Conservation (phyloP, 2,329 filamentous ascomycete species). For the Colletotrichum liriopes region DNA sequence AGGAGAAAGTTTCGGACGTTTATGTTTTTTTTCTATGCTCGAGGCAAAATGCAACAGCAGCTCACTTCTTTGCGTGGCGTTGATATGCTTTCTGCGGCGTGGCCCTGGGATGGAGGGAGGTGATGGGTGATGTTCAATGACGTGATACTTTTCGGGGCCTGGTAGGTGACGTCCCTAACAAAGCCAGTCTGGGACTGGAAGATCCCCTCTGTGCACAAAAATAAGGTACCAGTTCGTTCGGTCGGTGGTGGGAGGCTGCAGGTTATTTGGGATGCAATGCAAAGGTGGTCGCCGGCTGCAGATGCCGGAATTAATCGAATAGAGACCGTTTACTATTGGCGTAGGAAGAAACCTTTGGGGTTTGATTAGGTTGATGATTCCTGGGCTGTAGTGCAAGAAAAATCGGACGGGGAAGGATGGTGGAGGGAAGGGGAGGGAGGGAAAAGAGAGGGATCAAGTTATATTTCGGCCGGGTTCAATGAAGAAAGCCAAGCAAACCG, state of each 20-base stretch:
- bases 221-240: not conserved
- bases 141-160: slow-evolving; percentile 1
- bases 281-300: not conserved
- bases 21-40: slow-evolving; percentile 1
- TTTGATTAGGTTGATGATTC: slow-evolving; percentile 4
- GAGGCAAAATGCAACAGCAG: not conserved
- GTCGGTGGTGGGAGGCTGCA: not conserved
- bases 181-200: not conserved
- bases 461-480: slow-evolving; percentile 28
- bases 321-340: not conserved
- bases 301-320: not conserved
- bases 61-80: slow-evolving; percentile 1
- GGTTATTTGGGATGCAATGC: not conserved
- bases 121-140: slow-evolving; percentile 16
- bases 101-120: not conserved
- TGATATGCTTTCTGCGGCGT: slow-evolving; percentile 1
- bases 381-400: not conserved
- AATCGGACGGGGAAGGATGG: slow-evolving; percentile 6
- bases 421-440: not conserved
- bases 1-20: slow-evolving; percentile 2
- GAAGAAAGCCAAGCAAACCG: slow-evolving; percentile 35
- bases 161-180: not conserved
- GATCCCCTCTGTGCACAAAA: not conserved
- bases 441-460: slow-evolving; percentile 29
- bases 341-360: not conserved